Conservation (phyloP, 257 asterid genomes). For the Scutellaria barbata region DNA sequence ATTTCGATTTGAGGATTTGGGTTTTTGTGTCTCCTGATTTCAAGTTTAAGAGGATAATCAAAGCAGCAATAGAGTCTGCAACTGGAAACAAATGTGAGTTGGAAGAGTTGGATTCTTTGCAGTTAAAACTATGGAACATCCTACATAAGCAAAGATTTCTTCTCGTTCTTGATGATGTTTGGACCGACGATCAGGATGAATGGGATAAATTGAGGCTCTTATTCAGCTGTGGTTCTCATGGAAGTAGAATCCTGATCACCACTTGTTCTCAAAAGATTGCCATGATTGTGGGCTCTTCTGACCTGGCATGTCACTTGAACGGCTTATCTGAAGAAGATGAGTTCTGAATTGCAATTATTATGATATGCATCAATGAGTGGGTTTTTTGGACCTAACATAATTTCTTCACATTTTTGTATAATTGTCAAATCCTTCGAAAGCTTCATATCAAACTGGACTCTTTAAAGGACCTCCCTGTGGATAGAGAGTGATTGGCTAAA, state of each 20-base stretch:
- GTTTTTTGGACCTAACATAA: not conserved
- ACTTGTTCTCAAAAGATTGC: conserved; percentile 30
- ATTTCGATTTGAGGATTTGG: conserved; percentile 38
- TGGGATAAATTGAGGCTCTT: conserved; percentile 37
- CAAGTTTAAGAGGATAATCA: conserved; percentile 24
- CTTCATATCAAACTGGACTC: conserved; percentile 4
- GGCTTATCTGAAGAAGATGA: conserved; percentile 35
- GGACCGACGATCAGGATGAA: conserved; percentile 37
- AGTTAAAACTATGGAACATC: conserved; percentile 18
- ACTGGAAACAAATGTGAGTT: conserved; percentile 34
- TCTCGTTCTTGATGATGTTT: conserved; percentile 44
- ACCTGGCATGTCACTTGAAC: conserved; percentile 18
- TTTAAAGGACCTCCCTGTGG: not conserved
- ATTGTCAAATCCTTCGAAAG: conserved; percentile 6
- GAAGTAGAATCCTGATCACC: conserved; percentile 40
- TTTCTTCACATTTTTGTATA: conserved; percentile 12
- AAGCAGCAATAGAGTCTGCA: conserved; percentile 29
- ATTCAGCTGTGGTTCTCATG: conserved; percentile 33
- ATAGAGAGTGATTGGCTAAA: conserved; percentile 10
- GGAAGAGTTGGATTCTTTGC: conserved; percentile 32
- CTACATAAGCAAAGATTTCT: conserved; percentile 32
- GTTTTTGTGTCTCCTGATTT: conserved; percentile 33
- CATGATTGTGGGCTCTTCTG: conserved; percentile 12
- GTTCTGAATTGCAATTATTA: not conserved
- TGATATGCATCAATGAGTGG: not conserved